These are phyloP conservation scores for Aspergillus sp. DNA, from an alignment of 2,329 filamentous ascomycete species.

Conservation along the genomic window DNA sequence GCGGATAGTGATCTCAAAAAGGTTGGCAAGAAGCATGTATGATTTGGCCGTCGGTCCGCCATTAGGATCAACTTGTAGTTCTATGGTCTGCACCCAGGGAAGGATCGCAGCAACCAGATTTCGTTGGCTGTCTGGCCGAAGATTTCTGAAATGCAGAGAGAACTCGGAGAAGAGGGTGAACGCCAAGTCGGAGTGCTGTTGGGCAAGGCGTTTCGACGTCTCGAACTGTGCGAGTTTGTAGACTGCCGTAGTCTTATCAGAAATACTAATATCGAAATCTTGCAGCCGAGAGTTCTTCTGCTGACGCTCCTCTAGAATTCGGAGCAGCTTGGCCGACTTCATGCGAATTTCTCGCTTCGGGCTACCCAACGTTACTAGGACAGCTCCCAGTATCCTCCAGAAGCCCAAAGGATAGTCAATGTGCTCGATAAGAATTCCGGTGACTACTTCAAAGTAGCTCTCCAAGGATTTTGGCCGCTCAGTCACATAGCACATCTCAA, in stretches of 20 bases:
- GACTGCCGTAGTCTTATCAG: slow-evolving; percentile 96
- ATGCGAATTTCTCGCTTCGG: slow-evolving; percentile 85
- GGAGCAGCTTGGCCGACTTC: slow-evolving; percentile 79
- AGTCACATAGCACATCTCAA: slow-evolving; percentile 84
- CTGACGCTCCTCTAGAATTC: slow-evolving; percentile 78
- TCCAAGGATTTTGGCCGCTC: slow-evolving; percentile 80
- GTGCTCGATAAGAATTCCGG: slow-evolving; percentile 79
- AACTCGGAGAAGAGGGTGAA: slow-evolving; percentile 97
- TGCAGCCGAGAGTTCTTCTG: slow-evolving; percentile 86
- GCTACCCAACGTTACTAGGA: slow-evolving; percentile 88
- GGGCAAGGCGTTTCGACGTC: slow-evolving; percentile 85
- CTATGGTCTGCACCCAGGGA: slow-evolving; percentile 94
- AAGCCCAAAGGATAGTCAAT: slow-evolving; percentile 81
- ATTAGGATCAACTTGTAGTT: slow-evolving; percentile 87
- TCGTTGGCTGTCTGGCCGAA: slow-evolving; percentile 78
- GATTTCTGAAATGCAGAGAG: slow-evolving; percentile 84
- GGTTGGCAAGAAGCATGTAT: slow-evolving; percentile 90
- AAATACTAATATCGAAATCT: slow-evolving; percentile 97
- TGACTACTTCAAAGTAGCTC: slow-evolving; percentile 93
- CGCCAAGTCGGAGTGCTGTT: slow-evolving; percentile 83
- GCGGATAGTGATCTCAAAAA: slow-evolving; percentile 94
- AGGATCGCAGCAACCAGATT: slow-evolving; percentile 93
- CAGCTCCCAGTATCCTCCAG: slow-evolving; percentile 86
- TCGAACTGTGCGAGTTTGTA: slow-evolving; percentile 98
- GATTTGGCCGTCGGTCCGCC: slow-evolving; percentile 87